phyloP scores from a whole-genome alignment of 768 basidiomycete genomes.

The Suillus occidentalis region DNA sequence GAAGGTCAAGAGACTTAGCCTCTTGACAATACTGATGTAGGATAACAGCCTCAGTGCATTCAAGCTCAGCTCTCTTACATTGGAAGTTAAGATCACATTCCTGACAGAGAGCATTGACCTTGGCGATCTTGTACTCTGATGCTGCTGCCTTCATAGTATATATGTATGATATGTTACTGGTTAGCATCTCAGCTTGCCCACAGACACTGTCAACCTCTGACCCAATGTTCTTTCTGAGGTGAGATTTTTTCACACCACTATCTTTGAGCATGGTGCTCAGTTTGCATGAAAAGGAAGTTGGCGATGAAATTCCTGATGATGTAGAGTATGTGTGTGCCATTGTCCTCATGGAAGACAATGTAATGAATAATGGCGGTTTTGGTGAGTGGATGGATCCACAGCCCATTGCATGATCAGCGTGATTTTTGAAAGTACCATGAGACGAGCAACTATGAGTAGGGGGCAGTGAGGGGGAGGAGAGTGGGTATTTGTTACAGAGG shows the following conservation, averaged over 20 bases:
- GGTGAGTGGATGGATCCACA: background rate
- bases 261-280: background rate
- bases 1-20: background rate
- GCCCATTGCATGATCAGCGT: background rate
- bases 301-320: background rate
- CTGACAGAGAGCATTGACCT: no score
- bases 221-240: no score
- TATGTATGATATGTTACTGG: background rate
- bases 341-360: background rate
- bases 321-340: background rate
- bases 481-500: background rate
- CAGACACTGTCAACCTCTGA: background rate
- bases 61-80: background rate
- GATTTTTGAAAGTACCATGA: background rate
- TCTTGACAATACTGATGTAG: background rate
- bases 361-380: background rate
- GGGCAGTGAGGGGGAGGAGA: background rate
- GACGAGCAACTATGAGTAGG: background rate
- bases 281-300: background rate
- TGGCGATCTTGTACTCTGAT: background rate
- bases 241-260: no score
- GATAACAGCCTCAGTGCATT: fast-evolving
- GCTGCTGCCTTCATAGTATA: background rate
- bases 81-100: no score
- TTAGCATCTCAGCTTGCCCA: background rate